Percentiles rank a stretch among this genome's conserved stretches.
Conservation (phyloP, 768 basidiomycete genomes). For the Tephrocybe sp. region DNA sequence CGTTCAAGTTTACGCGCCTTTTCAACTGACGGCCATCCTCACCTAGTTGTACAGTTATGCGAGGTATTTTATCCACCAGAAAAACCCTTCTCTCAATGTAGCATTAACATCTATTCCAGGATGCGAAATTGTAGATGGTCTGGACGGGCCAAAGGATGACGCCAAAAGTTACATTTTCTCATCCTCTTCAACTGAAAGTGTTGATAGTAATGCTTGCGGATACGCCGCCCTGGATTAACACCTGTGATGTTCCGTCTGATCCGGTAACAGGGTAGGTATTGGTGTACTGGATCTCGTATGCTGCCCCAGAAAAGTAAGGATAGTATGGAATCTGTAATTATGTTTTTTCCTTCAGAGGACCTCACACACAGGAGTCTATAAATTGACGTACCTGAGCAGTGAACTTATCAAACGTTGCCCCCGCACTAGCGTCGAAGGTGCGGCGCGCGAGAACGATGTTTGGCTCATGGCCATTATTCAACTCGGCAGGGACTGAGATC, state of each 20-base stretch:
- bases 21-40: no score
- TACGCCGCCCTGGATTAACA: not conserved
- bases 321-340: slow-evolving; percentile 6
- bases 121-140: no score
- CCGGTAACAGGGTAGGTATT: slow-evolving; percentile 3
- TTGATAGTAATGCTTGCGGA: not conserved
- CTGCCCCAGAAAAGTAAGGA: slow-evolving; percentile 8
- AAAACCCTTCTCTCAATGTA: no score
- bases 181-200: no score
- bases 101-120: no score
- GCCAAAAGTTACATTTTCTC: no score
- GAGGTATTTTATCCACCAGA: no score
- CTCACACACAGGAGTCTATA: no score
- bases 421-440: not conserved
- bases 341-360: no score
- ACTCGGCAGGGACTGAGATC: not conserved
- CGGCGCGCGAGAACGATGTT: not conserved
- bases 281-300: not conserved
- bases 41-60: no score
- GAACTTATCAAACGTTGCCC: not conserved
- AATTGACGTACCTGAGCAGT: not conserved
- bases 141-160: no score
- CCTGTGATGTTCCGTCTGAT: not conserved
- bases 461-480: not conserved
- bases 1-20: no score